Evolutionary conservation across 495 filamentous ascomycete genomes (phyloP).

Genomic region (Tricharina praecox): DNA sequence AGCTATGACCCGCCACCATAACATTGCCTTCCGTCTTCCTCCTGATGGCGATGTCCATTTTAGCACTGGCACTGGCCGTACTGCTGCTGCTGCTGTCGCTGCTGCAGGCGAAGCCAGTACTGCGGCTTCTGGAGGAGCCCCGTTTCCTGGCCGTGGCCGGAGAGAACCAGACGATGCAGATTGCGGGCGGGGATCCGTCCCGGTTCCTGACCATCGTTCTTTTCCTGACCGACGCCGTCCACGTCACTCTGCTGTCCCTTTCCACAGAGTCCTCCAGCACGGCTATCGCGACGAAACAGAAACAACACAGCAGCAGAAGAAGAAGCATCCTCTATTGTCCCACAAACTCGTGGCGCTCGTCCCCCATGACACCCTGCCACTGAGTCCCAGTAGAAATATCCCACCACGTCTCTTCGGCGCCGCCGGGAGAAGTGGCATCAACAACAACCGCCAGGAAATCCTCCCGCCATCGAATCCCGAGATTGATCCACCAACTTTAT

Average conservation of each 20-base stretch:
- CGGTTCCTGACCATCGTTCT: slow-evolving; percentile 4
- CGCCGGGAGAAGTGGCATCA: not conserved
- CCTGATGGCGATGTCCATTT: not conserved
- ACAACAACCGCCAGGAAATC: not conserved
- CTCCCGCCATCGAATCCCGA: slow-evolving; percentile 1
- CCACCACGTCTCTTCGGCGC: not conserved
- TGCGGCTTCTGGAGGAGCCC: slow-evolving; percentile 1
- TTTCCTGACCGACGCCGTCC: slow-evolving; percentile 3
- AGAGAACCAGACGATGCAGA: no score
- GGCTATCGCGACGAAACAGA: not conserved
- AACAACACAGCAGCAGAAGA: slow-evolving; percentile 6
- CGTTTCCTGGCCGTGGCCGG: slow-evolving; percentile 1
- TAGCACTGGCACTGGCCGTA: not conserved
- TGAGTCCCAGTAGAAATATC: slow-evolving; percentile 5
- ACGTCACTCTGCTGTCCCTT: slow-evolving; percentile 1
- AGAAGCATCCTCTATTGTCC: not conserved
- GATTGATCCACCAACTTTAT: slow-evolving; percentile 1
- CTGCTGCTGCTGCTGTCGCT: not conserved
- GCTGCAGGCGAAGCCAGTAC: slow-evolving; percentile 2
- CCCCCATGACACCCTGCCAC: not conserved
- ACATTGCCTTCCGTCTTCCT: not conserved
- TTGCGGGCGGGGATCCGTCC: slow-evolving; percentile 5
- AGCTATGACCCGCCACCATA: not conserved
- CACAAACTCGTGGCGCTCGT: slow-evolving; percentile 1
- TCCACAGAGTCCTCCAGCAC: not conserved